phyloP scores from a whole-genome alignment of 2,329 filamentous ascomycete species.

The Aspergillus ochraceoroseus region DNA sequence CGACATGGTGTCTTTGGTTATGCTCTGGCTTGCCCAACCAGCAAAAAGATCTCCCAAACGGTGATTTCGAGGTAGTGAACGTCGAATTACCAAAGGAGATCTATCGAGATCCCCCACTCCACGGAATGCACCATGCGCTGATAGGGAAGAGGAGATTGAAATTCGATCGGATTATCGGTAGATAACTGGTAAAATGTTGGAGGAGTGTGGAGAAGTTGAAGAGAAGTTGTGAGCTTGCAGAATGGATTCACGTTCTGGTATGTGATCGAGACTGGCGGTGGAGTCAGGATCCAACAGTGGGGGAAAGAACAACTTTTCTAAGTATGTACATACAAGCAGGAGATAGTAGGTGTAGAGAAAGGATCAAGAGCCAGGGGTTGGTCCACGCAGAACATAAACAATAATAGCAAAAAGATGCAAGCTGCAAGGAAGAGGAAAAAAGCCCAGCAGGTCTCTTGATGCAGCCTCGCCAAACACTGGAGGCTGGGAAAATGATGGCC shows the following conservation, averaged over 20 bases:
- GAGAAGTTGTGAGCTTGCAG: background rate
- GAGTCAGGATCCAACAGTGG: conserved; percentile 10
- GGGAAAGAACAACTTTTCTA: conserved; percentile 1
- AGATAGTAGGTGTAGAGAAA: no score
- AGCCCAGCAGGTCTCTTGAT: background rate
- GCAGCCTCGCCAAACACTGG: conserved; percentile 11
- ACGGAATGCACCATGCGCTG: conserved; percentile 44
- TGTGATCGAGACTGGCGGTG: conserved; percentile 14
- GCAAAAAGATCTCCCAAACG: conserved; percentile 8
- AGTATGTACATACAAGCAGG: conserved; percentile 6
- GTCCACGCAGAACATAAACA: conserved; percentile 1
- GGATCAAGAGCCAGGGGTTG: background rate
- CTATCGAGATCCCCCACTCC: conserved; percentile 42
- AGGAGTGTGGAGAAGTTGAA: background rate
- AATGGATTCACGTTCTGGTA: conserved; percentile 6
- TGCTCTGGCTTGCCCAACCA: conserved; percentile 9
- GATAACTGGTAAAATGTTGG: background rate
- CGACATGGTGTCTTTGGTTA: conserved; percentile 25
- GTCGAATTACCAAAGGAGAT: conserved; percentile 40
- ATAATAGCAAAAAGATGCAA: conserved; percentile 13
- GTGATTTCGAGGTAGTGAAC: conserved; percentile 35
- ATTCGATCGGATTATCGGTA: conserved; percentile 4
- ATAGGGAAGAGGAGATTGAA: conserved; percentile 15
- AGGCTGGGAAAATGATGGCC: conserved; percentile 8
- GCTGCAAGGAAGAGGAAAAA: conserved; percentile 9